Evolutionary conservation across 106 monocot genomes (phyloP), one percentile per base, ranked within the genome.

Genomic region (Acorus gramineus): DNA sequence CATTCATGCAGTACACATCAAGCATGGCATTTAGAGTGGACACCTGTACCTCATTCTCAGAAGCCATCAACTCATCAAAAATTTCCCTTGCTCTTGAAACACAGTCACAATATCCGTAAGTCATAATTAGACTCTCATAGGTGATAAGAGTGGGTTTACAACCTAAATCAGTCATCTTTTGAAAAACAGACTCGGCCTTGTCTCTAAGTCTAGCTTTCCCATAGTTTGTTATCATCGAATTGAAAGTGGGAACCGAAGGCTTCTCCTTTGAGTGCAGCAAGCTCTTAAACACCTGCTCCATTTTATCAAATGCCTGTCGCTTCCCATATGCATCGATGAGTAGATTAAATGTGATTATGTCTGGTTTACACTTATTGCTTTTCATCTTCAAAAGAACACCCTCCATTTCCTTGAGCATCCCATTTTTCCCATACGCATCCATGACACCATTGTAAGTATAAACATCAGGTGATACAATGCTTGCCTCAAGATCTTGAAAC

Each of bases 241-340:
- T 82, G 64, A 91, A 98, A 49, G 96, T 85, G 1, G 87, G 80
- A 47, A 85, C 79, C 12, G 87, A 88, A 1, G 96, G 96, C 12
- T 70, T 83, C 66, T 87, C 80, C 74, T 88, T 98, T 11, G 91
- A 91, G 42, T 73, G 75, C 71, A 87, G 71, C 64, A 98, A 64
- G 72, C 96, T 98, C 69, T 75, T 82, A 49, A 88, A 98, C 5
- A 98, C 96, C 71, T 98, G 91, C 55, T 91, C 91, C 96, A 98
- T 91, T 67, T 91, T 98, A 65, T 91, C 87, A 70, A 98, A 91
- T 53, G 62, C 61, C n/a, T 91, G 91, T 7, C 82, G 69, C 69
- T 74, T 82, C 8, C 96, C 88, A 69, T 98, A 98, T 4, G 87
- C 56, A 81, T 98, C 96, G 52, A 98, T 98, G 0, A 98, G 87